Percentiles rank a stretch among this genome's conserved stretches.
Conservation (phyloP, 163 green algal species). For the Scenedesmus sp. region DNA sequence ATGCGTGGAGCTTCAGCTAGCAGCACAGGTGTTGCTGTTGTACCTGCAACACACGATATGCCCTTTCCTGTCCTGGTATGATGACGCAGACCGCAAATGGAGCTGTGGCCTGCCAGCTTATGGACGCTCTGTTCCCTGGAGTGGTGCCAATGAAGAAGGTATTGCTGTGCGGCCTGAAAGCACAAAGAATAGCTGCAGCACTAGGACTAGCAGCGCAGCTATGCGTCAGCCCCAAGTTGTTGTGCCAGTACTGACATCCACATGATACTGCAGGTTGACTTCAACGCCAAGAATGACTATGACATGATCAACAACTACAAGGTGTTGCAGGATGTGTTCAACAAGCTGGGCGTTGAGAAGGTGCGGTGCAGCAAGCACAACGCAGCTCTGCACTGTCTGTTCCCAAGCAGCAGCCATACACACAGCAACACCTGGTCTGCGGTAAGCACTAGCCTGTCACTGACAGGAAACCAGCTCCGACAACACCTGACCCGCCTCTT, state of each 20-base stretch:
- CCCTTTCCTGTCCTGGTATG: neutral
- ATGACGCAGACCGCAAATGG: constrained; percentile 76
- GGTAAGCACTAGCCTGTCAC: too few species aligned
- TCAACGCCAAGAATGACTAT: constrained; percentile 96
- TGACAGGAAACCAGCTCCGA: too few species aligned
- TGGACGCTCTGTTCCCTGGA: constrained; percentile 93
- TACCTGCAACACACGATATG: neutral
- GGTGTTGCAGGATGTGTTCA: constrained; percentile 96
- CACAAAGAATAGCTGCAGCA: neutral
- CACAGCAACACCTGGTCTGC: neutral
- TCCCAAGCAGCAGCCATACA: neutral
- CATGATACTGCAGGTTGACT: constrained; percentile 89
- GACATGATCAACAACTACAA: constrained; percentile 99
- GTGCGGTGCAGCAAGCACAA: constrained; percentile 56
- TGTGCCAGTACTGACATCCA: neutral
- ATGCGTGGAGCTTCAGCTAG: neutral
- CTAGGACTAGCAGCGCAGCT: neutral
- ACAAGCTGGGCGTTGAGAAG: constrained; percentile 94
- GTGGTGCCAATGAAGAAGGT: constrained; percentile 94
- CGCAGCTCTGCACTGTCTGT: neutral
- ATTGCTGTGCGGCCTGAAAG: neutral
- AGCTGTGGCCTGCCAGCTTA: constrained; percentile 96
- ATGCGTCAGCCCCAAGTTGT: neutral
- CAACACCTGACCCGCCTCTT: neutral
- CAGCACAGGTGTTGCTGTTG: neutral